A percentile compares a stretch with the other conserved stretches of the same genome.
Conservation (phyloP, 179 eudicot species). For the Camellia oleifera region DNA sequence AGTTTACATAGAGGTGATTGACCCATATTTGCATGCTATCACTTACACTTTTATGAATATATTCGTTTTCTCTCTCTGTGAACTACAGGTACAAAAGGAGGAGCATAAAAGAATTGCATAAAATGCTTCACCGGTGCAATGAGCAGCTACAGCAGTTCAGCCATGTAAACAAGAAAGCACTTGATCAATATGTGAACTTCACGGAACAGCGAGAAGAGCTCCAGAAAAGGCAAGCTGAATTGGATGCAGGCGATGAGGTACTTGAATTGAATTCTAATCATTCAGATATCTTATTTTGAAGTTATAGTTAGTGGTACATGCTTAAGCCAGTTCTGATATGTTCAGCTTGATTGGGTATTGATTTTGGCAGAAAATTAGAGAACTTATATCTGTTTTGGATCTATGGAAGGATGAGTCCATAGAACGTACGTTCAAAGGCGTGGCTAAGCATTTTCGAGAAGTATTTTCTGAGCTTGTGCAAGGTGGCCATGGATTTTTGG, state of each 20-base stretch:
- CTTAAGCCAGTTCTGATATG: slow-evolving; percentile 2
- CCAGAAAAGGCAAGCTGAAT: slow-evolving; percentile 89
- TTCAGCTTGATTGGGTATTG: background rate
- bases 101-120: slow-evolving; percentile 76
- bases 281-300: background rate
- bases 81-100: slow-evolving; percentile 62
- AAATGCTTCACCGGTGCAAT: slow-evolving; percentile 88
- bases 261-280: background rate
- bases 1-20: background rate
- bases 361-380: slow-evolving; percentile 80
- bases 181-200: slow-evolving; percentile 94
- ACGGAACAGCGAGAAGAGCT: slow-evolving; percentile 97
- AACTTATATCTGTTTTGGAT: slow-evolving; percentile 81
- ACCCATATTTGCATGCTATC: background rate
- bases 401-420: slow-evolving; percentile 95
- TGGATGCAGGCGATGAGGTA: slow-evolving; percentile 99
- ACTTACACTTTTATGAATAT: background rate
- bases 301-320: background rate
- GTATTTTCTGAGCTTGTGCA: slow-evolving; percentile 97
- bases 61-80: slow-evolving; percentile 3
- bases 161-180: slow-evolving; percentile 97
- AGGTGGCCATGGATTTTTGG: slow-evolving; percentile 93
- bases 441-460: slow-evolving; percentile 94
- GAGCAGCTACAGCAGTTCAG: slow-evolving; percentile 94
- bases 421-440: slow-evolving; percentile 98